These are phyloP conservation scores for Haplosporangium sp. DNA, from an alignment of 371 early-diverging fungal species.

Conservation along the genomic window DNA sequence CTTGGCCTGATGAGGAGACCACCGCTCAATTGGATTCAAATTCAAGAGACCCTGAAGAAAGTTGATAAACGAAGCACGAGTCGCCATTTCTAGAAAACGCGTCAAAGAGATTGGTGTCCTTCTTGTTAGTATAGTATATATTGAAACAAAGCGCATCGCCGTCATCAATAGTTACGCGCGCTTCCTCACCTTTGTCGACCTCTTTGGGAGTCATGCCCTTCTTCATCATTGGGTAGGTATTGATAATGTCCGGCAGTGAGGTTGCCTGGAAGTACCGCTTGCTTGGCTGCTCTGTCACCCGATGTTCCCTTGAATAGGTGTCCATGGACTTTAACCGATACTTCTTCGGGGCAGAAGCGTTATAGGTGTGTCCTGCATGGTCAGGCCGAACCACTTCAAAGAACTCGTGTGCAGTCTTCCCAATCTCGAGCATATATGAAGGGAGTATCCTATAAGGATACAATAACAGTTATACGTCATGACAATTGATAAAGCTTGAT, in stretches of 20 bases:
- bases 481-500: not conserved
- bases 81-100: slow-evolving; percentile 68
- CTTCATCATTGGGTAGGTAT: slow-evolving; percentile 77
- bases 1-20: slow-evolving; percentile 94
- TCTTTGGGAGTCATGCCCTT: slow-evolving; percentile 71
- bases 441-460: slow-evolving; percentile 72
- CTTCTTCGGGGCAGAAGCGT: slow-evolving; percentile 23
- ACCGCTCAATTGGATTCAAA: slow-evolving; percentile 91
- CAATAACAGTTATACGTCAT: not conserved
- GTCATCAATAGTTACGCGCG: not conserved
- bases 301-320: slow-evolving; percentile 81
- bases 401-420: slow-evolving; percentile 79
- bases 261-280: slow-evolving; percentile 88
- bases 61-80: slow-evolving; percentile 82
- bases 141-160: not conserved
- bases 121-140: not conserved
- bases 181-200: slow-evolving; percentile 71
- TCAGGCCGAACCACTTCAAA: slow-evolving; percentile 65
- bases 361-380: slow-evolving; percentile 16
- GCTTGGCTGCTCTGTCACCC: slow-evolving; percentile 81
- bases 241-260: slow-evolving; percentile 83
- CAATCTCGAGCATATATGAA: slow-evolving; percentile 85
- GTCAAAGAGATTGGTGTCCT: not conserved
- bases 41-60: slow-evolving; percentile 89
- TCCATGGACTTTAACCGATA: slow-evolving; percentile 86